phyloP scores from a whole-genome alignment of 192 early-diverging fungal genomes.

The Coemansia sp. region DNA sequence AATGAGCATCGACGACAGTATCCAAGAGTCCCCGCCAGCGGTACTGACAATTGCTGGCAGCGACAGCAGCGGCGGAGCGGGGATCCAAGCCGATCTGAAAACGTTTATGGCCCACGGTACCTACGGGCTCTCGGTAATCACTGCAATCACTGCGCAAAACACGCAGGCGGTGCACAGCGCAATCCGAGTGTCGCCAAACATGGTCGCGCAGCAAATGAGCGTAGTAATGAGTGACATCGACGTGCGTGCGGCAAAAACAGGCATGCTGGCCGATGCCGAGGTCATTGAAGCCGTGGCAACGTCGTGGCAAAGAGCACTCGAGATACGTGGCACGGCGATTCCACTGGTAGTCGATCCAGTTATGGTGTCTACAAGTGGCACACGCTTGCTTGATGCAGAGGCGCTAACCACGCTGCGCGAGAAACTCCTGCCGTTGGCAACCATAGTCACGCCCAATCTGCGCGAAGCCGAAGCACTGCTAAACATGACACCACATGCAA shows the following conservation, averaged over 20 bases:
- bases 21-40: conserved; percentile 13
- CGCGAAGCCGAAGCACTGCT: conserved; percentile 77
- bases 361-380: conserved; percentile 79
- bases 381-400: conserved; percentile 59
- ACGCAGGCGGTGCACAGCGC: conserved; percentile 76
- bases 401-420: conserved; percentile 60
- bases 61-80: conserved; percentile 69
- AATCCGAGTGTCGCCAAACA: conserved; percentile 58
- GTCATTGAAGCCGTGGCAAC: conserved; percentile 62
- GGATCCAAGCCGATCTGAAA: conserved; percentile 90
- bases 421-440: conserved; percentile 69
- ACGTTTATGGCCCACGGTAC: conserved; percentile 73
- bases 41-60: conserved; percentile 68
- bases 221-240: conserved; percentile 78
- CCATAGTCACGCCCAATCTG: conserved; percentile 78
- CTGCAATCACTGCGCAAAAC: conserved; percentile 85
- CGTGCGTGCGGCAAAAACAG: conserved; percentile 73
- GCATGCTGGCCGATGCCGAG: conserved; percentile 69
- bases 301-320: conserved; percentile 6
- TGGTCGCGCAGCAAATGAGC: conserved; percentile 69
- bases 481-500: conserved; percentile 29
- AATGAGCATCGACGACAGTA: not conserved
- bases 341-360: conserved; percentile 80
- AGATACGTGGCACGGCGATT: conserved; percentile 31
- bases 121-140: conserved; percentile 74